Percentiles rank a stretch among this genome's conserved stretches.
These are phyloP conservation scores for Termitomyces sp. DNA, from an alignment of 1,284 basidiomycete genomes.

Conservation along the genomic window DNA sequence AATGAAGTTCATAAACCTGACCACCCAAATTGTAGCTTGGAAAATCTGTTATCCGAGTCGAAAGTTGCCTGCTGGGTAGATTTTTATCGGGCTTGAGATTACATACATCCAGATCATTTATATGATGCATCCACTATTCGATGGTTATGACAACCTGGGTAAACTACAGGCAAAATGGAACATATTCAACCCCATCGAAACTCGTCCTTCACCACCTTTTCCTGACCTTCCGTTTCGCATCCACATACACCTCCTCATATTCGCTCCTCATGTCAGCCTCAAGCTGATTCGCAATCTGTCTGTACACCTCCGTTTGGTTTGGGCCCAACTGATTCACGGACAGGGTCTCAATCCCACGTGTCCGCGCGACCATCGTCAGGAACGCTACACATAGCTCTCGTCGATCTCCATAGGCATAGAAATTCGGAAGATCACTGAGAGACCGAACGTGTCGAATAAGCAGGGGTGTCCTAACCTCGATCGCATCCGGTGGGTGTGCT, in stretches of 20 bases:
- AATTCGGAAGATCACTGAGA: not conserved
- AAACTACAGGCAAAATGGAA: not conserved
- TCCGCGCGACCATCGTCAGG: constrained; percentile 1
- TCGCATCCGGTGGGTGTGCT: not conserved
- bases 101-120: too few species aligned
- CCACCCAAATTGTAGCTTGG: too few species aligned
- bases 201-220: not conserved
- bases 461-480: not conserved
- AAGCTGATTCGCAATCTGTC: not conserved
- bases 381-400: constrained; percentile 3
- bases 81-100: too few species aligned
- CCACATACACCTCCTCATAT: not conserved
- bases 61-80: too few species aligned
- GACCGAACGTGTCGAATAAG: constrained; percentile 3
- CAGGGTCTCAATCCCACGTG: not conserved
- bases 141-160: too few species aligned
- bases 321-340: not conserved
- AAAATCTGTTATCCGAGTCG: too few species aligned
- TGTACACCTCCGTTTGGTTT: constrained; percentile 1
- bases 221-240: not conserved
- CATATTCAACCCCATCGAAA: too few species aligned
- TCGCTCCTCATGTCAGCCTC: constrained; percentile 1
- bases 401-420: not conserved
- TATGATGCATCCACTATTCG: too few species aligned
- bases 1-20: too few species aligned